Evolutionary conservation across 495 filamentous ascomycete genomes (phyloP).

Genomic region (Immersiella caudata): DNA sequence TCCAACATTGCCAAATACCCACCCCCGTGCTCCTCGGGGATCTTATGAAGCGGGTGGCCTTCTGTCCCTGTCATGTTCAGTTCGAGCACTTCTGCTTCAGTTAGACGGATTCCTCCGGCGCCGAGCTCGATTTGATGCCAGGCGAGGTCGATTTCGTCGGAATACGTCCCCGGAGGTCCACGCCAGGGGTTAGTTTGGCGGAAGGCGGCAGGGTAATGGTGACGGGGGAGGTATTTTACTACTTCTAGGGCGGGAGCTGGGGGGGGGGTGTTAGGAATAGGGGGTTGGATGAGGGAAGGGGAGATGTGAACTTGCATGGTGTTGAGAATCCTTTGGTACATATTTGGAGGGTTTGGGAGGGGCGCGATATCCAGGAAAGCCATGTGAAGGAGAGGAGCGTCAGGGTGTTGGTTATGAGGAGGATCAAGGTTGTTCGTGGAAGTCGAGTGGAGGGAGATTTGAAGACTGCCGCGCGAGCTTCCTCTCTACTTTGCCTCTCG

Average conservation of each 20-base stretch:
- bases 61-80: background rate
- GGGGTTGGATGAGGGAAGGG: too few relatives aligned
- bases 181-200: conserved; percentile 2
- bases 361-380: too few relatives aligned
- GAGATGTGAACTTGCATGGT: background rate
- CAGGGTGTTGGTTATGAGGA: too few relatives aligned
- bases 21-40: background rate
- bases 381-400: too few relatives aligned
- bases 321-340: too few relatives aligned
- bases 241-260: background rate
- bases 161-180: background rate
- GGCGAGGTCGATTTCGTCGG: background rate
- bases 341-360: too few relatives aligned
- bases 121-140: conserved; percentile 4
- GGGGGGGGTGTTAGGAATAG: background rate
- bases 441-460: too few relatives aligned
- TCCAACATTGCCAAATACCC: background rate
- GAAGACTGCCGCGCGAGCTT: too few relatives aligned
- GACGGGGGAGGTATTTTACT: background rate
- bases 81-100: background rate
- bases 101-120: conserved; percentile 1
- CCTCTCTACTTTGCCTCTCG: too few relatives aligned
- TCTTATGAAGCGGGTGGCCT: conserved; percentile 1
- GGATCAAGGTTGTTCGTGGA: too few relatives aligned
- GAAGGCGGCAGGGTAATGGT: background rate